These are phyloP conservation scores for Salix arbutifolia DNA, from an alignment of 345 rosid genomes.

Conservation along the genomic window DNA sequence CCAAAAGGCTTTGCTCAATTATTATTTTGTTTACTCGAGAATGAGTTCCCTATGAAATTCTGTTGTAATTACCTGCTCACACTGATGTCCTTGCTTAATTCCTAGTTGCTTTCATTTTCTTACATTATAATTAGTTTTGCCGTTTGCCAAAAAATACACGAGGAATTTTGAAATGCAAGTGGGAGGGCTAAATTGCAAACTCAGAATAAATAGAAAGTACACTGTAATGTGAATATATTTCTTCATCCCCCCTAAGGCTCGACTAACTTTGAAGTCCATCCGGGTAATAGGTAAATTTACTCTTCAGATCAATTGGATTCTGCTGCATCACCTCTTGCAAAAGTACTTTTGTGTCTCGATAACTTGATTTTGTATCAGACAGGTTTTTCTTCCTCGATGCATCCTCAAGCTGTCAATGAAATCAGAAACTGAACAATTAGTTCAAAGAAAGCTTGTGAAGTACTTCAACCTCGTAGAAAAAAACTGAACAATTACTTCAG, in stretches of 20 bases:
- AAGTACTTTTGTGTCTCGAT: constrained; percentile 49
- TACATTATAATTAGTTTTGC: background rate
- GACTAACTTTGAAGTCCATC: background rate
- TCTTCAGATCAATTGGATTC: constrained; percentile 41
- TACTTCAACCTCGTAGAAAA: background rate
- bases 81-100: background rate
- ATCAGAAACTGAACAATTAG: background rate
- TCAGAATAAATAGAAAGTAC: background rate
- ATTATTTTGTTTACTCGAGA: background rate
- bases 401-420: constrained; percentile 56
- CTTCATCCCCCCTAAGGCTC: background rate
- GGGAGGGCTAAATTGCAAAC: background rate
- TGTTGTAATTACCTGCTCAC: background rate
- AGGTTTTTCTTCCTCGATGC: constrained; percentile 56
- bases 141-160: background rate
- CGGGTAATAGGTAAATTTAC: background rate
- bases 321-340: constrained; percentile 65
- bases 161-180: background rate
- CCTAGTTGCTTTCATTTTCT: background rate
- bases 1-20: background rate
- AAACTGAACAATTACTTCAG: background rate
- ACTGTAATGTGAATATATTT: background rate
- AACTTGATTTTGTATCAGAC: constrained; percentile 44
- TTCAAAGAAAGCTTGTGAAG: background rate
- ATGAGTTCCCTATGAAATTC: background rate